Evolutionary conservation across 2,329 filamentous ascomycete genomes (phyloP).

Genomic region (Stachybotrys elegans): DNA sequence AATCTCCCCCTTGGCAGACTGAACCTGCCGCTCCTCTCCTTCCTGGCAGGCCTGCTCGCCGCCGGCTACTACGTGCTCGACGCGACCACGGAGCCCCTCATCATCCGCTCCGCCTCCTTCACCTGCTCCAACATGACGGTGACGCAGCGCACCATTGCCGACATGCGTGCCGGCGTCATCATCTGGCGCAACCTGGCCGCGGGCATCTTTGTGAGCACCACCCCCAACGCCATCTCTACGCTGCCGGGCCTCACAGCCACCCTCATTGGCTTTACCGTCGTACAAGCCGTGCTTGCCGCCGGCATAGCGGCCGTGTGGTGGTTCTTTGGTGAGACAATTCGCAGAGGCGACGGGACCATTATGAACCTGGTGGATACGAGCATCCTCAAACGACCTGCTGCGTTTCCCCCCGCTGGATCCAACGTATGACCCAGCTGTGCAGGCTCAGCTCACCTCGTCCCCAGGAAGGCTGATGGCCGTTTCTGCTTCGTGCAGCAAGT

Average conservation of each 20-base stretch:
- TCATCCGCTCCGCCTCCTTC: constrained; percentile 43
- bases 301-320: constrained; percentile 32
- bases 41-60: constrained; percentile 43
- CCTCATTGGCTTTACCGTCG: constrained; percentile 34
- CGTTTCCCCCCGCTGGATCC: too few relatives aligned
- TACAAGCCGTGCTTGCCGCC: constrained; percentile 34
- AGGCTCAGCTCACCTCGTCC: too few relatives aligned
- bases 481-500: too few relatives aligned
- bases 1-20: constrained; percentile 26
- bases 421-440: too few relatives aligned
- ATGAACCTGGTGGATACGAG: constrained; percentile 42
- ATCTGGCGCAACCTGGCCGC: constrained; percentile 35
- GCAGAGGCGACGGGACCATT: constrained; percentile 38
- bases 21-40: constrained; percentile 35
- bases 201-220: constrained; percentile 37
- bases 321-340: constrained; percentile 34
- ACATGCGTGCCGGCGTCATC: constrained; percentile 41
- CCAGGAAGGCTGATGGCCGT: too few relatives aligned
- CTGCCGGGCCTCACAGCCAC: constrained; percentile 29
- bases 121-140: constrained; percentile 41
- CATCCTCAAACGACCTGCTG: constrained; percentile 10
- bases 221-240: constrained; percentile 31
- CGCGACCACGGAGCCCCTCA: constrained; percentile 33
- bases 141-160: constrained; percentile 39
- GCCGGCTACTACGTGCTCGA: constrained; percentile 36